phyloP scores from a whole-genome alignment of 148 eudicot genomes.

The Oxyria digyna region DNA sequence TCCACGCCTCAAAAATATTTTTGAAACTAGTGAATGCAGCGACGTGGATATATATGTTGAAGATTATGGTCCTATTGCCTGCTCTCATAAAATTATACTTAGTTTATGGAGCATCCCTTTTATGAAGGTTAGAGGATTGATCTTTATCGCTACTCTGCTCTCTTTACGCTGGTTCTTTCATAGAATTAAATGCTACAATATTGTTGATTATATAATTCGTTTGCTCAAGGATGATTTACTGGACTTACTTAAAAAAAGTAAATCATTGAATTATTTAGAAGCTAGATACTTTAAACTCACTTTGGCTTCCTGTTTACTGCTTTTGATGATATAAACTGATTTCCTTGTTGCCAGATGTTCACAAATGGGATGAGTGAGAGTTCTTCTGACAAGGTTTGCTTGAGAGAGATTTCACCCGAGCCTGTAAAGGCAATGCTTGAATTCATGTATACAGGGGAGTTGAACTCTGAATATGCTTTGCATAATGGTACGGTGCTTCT shows the following conservation, averaged over 20 bases:
- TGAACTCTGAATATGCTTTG: constrained; percentile 27
- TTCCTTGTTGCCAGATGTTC: constrained; percentile 47
- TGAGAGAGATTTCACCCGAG: constrained; percentile 64
- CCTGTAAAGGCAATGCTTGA: constrained; percentile 57
- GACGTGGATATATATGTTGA: constrained; percentile 57
- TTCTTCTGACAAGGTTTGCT: constrained; percentile 37
- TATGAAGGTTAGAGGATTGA: constrained; percentile 46
- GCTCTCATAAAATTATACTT: constrained; percentile 65
- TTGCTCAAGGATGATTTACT: neutral
- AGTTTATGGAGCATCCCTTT: constrained; percentile 84
- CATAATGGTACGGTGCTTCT: constrained; percentile 48
- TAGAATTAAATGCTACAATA: constrained; percentile 1
- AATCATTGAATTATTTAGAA: neutral
- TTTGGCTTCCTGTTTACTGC: neutral
- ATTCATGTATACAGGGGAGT: constrained; percentile 69
- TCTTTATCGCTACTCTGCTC: neutral
- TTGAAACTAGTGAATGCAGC: constrained; percentile 37
- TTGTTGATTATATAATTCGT: no score
- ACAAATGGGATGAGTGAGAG: constrained; percentile 96
- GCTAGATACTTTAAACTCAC: neutral
- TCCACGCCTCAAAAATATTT: constrained; percentile 33
- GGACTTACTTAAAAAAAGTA: neutral
- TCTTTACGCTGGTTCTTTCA: neutral
- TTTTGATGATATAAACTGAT: neutral
- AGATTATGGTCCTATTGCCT: constrained; percentile 39